Percentiles rank a stretch among this genome's conserved stretches.
Evolutionary conservation across 2,329 filamentous ascomycete species (phyloP).

Genomic region (Apiospora hydei): DNA sequence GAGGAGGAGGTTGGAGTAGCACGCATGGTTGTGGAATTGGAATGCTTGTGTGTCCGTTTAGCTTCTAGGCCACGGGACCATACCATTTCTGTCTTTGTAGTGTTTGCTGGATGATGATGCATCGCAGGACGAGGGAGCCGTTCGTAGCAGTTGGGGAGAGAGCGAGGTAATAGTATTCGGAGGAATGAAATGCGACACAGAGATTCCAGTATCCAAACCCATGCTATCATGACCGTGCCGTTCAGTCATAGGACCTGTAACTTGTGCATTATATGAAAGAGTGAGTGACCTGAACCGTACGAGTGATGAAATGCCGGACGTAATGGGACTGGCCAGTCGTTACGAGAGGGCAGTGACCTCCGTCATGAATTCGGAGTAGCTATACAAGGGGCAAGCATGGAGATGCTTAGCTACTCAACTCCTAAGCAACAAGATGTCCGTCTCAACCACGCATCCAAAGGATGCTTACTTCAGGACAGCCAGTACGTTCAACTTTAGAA

Average conservation of each 20-base stretch:
- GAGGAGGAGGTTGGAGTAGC: neutral
- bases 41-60: neutral
- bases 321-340: neutral
- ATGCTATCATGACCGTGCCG: neutral
- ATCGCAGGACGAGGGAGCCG: neutral
- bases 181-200: neutral
- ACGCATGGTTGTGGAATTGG: neutral
- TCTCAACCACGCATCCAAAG: no score
- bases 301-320: neutral
- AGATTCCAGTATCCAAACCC: neutral
- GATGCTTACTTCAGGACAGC: no score
- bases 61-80: neutral
- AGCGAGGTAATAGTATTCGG: constrained; percentile 1
- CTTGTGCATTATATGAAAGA: neutral
- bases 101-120: neutral
- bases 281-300: neutral
- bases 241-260: neutral
- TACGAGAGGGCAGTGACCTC: neutral
- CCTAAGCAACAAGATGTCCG: no score
- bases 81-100: neutral
- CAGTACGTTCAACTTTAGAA: no score
- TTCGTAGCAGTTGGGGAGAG: neutral
- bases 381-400: no score
- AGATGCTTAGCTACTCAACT: no score
- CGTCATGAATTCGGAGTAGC: no score